Evolutionary conservation across 306 rosid species (phyloP), one percentile per base, ranked within the genome.

Genomic region (Cyclanthera cordifolia): DNA sequence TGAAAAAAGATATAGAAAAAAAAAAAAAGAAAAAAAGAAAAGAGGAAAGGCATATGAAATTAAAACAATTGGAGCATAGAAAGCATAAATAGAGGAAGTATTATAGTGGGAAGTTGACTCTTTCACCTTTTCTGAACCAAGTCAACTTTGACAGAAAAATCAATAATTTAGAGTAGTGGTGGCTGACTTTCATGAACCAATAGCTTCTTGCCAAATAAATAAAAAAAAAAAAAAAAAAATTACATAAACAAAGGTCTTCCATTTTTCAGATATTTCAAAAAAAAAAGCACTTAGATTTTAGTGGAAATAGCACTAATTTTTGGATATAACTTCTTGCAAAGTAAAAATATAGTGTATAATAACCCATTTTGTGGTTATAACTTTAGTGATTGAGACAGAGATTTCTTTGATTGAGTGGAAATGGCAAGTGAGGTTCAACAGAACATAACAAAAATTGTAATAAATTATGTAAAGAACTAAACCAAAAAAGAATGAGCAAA

Each of bases 41-140:
- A 49, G 19, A 49, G 19, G 1, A 1, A 24, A 13, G 11, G 43
- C 15, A 27, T 2, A 56, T 27, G 64, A 3, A 6, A 27, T 32
- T 4, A 27, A 60, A 34, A 10, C 12, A 60, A 32, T 3, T 4
- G 2, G 49, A 19, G 63, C 55, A 69, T 74, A 57, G 55, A 47
- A 53, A 41, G 75, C 55, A 65, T 67, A 21, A 53, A n/a, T n/a
- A 5, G 30, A 54, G 16, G 67, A 60, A n/a, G 24, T 41, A 47
- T 55, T 69, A 32, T 79, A 78, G 86, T 77, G 89, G 86, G 84
- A 77, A 75, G 72, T 79, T 79, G 89, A 80, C 72, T 79, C 60
- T 17, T 30, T 52, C 49, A 77, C 76, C 70, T 80, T 79, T 46
- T 72, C 34, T 43, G 4, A 55, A 53, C 6, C 19, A 54, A 76